phyloP scores from a whole-genome alignment of 176 grass and related monocot species.

The Raddia distichophylla region DNA sequence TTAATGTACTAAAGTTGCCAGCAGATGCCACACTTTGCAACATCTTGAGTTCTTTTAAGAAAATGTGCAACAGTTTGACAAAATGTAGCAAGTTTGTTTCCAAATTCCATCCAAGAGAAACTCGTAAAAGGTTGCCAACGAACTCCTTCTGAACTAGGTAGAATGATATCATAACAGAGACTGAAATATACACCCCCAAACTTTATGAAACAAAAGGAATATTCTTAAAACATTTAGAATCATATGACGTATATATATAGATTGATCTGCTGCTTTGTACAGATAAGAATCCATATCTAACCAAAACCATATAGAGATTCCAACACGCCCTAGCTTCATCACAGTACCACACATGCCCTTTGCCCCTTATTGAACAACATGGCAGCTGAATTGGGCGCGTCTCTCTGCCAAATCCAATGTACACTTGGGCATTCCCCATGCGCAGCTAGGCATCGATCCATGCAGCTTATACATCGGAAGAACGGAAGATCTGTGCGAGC shows the following conservation, averaged over 20 bases:
- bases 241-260: not conserved
- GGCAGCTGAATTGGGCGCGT: constrained; percentile 2
- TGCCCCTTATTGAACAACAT: not conserved
- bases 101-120: too few relatives aligned
- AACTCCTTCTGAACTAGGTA: not conserved
- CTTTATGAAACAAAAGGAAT: not conserved
- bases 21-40: too few relatives aligned
- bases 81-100: too few relatives aligned
- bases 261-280: not conserved
- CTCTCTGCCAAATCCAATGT: constrained; percentile 10
- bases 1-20: too few relatives aligned
- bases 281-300: constrained; percentile 6
- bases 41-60: too few relatives aligned
- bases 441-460: not conserved
- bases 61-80: too few relatives aligned
- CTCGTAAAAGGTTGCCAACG: not conserved
- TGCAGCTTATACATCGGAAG: constrained; percentile 38
- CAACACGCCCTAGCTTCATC: not conserved
- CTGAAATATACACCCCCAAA: not conserved
- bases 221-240: not conserved
- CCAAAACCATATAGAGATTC: constrained; percentile 28
- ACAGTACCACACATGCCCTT: not conserved
- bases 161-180: not conserved
- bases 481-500: constrained; percentile 70
- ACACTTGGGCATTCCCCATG: constrained; percentile 16